A percentile compares a stretch with the other conserved stretches of the same genome.
Conservation (phyloP, 371 early-diverging fungal genomes). For the Mycotypha africana region DNA sequence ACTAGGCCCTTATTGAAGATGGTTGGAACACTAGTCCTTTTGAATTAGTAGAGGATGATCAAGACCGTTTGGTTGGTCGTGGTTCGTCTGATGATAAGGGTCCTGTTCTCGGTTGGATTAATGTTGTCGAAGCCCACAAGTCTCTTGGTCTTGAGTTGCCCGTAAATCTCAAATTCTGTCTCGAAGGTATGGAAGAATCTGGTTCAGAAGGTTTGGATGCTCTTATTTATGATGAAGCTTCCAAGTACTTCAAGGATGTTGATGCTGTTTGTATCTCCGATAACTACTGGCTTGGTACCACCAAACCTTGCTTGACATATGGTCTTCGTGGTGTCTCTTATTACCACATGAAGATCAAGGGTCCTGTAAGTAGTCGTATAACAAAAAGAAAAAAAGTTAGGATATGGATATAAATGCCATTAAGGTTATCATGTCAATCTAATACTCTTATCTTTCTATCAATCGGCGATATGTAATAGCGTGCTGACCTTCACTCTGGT, state of each 20-base stretch:
- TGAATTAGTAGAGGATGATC: constrained; percentile 75
- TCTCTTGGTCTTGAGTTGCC: constrained; percentile 85
- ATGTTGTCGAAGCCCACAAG: constrained; percentile 91
- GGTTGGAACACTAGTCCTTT: constrained; percentile 97
- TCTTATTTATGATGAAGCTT: constrained; percentile 80
- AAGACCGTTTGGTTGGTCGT: constrained; percentile 86
- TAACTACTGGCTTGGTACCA: constrained; percentile 96
- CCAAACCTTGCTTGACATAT: constrained; percentile 95
- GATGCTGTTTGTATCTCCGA: constrained; percentile 95
- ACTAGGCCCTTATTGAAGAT: constrained; percentile 79
- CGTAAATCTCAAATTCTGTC: constrained; percentile 92
- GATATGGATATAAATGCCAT: too few species aligned
- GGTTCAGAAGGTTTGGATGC: constrained; percentile 93
- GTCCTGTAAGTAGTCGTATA: constrained; percentile 70
- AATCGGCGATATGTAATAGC: too few species aligned
- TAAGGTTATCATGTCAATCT: too few species aligned
- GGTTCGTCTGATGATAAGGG: constrained; percentile 96
- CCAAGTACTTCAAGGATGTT: constrained; percentile 79
- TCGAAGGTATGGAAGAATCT: constrained; percentile 91
- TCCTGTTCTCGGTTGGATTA: constrained; percentile 92
- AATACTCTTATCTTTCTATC: too few species aligned
- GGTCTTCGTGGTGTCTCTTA: constrained; percentile 95
- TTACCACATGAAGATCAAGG: constrained; percentile 73
- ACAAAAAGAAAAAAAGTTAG: too few species aligned
- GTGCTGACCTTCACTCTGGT: constrained; percentile 90